Base-by-base conservation (phyloP, 345 rosid genomes). In the Pelargonium nanum region DNA sequence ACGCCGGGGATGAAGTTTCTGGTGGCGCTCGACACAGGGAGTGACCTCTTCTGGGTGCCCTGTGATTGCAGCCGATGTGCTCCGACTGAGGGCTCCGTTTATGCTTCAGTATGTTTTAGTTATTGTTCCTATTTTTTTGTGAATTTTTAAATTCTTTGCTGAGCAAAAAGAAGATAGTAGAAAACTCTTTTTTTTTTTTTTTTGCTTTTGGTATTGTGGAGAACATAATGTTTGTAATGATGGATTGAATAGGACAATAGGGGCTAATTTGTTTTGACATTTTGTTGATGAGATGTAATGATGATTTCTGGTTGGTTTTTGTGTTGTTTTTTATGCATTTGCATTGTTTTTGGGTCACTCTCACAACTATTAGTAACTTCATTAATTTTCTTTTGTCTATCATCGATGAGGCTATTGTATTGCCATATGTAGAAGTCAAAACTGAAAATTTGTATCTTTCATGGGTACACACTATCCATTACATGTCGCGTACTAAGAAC, bases 31-130 rank as follows among this genome's bases (percentile, higher is more conserved):
- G 97, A 92, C 65, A 92, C 96, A 15, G 98, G 97, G 25, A 89
- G 98, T 70, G 87, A 87, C 70, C 78, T 85, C 74, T 89, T 93
- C 68, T 93, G 98, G 95, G 93, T 92, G 40, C 97, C 98, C 20
- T 85, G 98, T 72, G 87, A 89, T 53, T 84, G 95, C 57, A 80
- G 73, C 71, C 73, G 72, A 76, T 89, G 95, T 60, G 91, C 91
- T 12, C 78, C 95, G 25, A 84, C 79, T 54, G 65, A 80, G 63
- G 82, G 84, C 50, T 58, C 90, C 19, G 48, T 69, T 71, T 85
- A 80, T 62, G 74, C 85, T 70, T 83, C 87, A 57, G 91, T 89
- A 84, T 40, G 83, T 59, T 54, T 56, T 74, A n/a, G n/a, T n/a
- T n/a, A n/a, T n/a, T n/a, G n/a, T n/a, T 58, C 40, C 44, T 25